phyloP scores from a whole-genome alignment of 148 eudicot genomes.

The Chenopodium quinoa region DNA sequence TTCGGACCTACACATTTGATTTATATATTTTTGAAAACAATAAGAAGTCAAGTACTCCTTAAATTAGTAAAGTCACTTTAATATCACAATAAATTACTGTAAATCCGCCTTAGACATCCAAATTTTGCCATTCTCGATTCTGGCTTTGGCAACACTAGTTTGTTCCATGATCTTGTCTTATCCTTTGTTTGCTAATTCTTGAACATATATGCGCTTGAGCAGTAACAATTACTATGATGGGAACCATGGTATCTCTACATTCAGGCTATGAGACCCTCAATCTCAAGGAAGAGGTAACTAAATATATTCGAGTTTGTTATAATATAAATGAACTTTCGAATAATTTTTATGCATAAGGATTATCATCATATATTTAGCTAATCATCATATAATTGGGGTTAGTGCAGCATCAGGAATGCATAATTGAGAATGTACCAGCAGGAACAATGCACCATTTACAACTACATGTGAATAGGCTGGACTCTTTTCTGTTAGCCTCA shows the following conservation, averaged over 20 bases:
- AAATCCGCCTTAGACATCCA: too few species aligned
- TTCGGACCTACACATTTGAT: too few species aligned
- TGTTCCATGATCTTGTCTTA: too few species aligned
- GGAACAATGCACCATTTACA: constrained; percentile 27
- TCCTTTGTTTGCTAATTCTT: neutral
- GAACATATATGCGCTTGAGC: neutral
- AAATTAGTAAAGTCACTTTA: too few species aligned
- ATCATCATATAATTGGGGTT: neutral
- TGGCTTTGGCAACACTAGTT: too few species aligned
- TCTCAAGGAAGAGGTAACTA: constrained; percentile 30
- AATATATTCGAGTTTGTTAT: neutral
- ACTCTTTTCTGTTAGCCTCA: constrained; percentile 23
- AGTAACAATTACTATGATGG: constrained; percentile 31
- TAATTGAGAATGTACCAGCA: constrained; percentile 24
- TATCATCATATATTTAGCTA: too few species aligned
- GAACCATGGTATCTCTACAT: constrained; percentile 22
- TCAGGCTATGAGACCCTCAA: constrained; percentile 25
- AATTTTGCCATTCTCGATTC: too few species aligned
- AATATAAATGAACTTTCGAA: neutral
- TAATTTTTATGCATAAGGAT: too few species aligned
- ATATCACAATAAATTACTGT: too few species aligned
- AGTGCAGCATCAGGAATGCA: constrained; percentile 30
- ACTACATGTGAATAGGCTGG: constrained; percentile 23
- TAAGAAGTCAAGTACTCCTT: too few species aligned
- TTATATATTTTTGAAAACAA: too few species aligned